These are phyloP conservation scores for Russula vinacea DNA, from an alignment of 768 basidiomycete species.

Conservation along the genomic window DNA sequence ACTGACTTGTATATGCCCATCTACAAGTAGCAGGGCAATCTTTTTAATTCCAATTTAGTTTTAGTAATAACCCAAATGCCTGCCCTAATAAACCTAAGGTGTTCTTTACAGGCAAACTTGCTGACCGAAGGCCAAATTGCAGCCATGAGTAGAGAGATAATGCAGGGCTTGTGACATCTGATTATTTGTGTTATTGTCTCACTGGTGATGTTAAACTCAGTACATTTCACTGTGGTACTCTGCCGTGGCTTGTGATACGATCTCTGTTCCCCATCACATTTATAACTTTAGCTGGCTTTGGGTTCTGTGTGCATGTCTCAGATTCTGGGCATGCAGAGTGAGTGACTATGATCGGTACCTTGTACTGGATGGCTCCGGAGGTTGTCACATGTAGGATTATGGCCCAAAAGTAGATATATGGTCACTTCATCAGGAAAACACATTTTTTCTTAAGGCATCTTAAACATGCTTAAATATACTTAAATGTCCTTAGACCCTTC, in stretches of 20 bases:
- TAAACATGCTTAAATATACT: too few species aligned
- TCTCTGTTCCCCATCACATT: neutral
- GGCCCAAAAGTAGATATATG: conserved; percentile 97
- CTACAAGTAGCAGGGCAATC: too few species aligned
- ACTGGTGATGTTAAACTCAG: conserved; percentile 97
- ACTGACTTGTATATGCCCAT: too few species aligned
- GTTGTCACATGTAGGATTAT: conserved; percentile 95
- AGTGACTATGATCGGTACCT: conserved; percentile 97
- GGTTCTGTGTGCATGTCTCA: conserved; percentile 95
- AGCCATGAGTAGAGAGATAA: conserved; percentile 89
- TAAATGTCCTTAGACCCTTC: too few species aligned
- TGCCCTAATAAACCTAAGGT: too few species aligned
- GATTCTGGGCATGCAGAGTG: conserved; percentile 80
- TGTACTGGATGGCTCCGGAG: conserved; percentile 99
- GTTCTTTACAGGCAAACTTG: conserved; percentile 55
- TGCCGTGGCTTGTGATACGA: too few species aligned
- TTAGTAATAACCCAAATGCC: too few species aligned
- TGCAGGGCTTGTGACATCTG: conserved; percentile 90
- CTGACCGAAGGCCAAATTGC: conserved; percentile 99
- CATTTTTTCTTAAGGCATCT: too few species aligned
- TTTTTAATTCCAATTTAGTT: too few species aligned
- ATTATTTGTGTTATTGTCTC: conserved; percentile 89
- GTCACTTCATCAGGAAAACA: too few species aligned
- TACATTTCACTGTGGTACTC: conserved; percentile 44
- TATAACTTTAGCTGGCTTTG: conserved; percentile 75